Evolutionary conservation across 163 green algal genomes (phyloP).

Genomic region (Chlorella variabilis): DNA sequence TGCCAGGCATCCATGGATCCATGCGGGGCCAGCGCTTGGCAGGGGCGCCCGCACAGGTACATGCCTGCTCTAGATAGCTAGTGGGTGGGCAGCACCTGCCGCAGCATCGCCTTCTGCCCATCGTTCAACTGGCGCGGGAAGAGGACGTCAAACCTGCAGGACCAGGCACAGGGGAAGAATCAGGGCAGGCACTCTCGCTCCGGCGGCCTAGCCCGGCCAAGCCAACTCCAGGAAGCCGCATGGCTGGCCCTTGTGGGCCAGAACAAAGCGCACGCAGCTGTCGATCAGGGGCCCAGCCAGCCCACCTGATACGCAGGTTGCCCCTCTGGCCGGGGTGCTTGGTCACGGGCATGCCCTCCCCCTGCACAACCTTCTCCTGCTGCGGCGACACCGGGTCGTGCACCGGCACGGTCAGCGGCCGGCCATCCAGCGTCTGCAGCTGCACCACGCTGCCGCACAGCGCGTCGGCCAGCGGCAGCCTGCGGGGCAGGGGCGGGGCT

Average conservation of each 20-base stretch:
- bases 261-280: too few species aligned
- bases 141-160: conserved; percentile 71
- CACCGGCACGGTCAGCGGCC: conserved; percentile 53
- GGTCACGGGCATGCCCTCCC: conserved; percentile 90
- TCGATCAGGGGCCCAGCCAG: too few species aligned
- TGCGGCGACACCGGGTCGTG: neutral
- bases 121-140: conserved; percentile 70
- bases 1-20: too few species aligned
- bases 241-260: too few species aligned
- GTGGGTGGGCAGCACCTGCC: conserved; percentile 39
- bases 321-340: conserved; percentile 73
- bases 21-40: too few species aligned
- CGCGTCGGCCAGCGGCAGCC: conserved; percentile 74
- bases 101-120: conserved; percentile 48
- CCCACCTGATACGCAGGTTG: conserved; percentile 72
- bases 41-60: too few species aligned
- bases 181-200: too few species aligned
- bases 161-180: too few species aligned
- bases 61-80: neutral
- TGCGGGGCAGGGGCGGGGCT: neutral
- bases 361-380: conserved; percentile 56
- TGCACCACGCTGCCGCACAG: conserved; percentile 61
- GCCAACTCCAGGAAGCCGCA: too few species aligned
- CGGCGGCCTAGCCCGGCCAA: too few species aligned
- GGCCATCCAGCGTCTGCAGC: conserved; percentile 71